Evolutionary conservation across 106 monocot species (phyloP).

Genomic region (Platanthera zijinensis): DNA sequence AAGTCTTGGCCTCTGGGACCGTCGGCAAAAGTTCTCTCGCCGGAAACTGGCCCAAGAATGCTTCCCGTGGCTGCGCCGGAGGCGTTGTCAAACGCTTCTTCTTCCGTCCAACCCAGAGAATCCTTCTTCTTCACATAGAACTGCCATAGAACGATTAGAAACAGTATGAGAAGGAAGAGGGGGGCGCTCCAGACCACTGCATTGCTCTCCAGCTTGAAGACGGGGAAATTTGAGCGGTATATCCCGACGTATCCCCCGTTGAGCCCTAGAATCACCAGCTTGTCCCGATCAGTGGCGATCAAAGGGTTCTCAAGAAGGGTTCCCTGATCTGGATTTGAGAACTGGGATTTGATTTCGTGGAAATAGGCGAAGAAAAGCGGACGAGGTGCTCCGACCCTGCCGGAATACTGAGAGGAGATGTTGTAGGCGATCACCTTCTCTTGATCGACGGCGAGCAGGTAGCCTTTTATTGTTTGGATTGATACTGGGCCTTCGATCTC

Average conservation of each 20-base stretch:
- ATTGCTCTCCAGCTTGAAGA: slow-evolving; percentile 54
- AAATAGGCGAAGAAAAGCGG: slow-evolving; percentile 56
- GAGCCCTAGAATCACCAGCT: slow-evolving; percentile 68
- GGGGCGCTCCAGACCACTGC: slow-evolving; percentile 83
- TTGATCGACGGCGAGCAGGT: slow-evolving; percentile 48
- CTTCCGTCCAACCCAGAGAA: slow-evolving; percentile 60
- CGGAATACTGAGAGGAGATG: slow-evolving; percentile 75
- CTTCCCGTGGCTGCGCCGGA: slow-evolving; percentile 10
- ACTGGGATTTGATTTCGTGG: slow-evolving; percentile 58
- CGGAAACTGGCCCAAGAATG: slow-evolving; percentile 18
- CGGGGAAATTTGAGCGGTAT: slow-evolving; percentile 64
- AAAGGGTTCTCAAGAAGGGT: slow-evolving; percentile 31
- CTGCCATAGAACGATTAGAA: slow-evolving; percentile 76
- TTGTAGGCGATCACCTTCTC: slow-evolving; percentile 73
- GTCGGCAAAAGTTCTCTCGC: slow-evolving; percentile 38
- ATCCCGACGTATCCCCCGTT: slow-evolving; percentile 63
- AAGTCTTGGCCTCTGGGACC: slow-evolving; percentile 27
- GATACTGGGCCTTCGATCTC: slow-evolving; percentile 61
- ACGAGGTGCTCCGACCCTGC: slow-evolving; percentile 55
- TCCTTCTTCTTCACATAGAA: slow-evolving; percentile 93
- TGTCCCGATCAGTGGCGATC: slow-evolving; percentile 66
- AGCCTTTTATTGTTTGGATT: slow-evolving; percentile 67
- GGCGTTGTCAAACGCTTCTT: slow-evolving; percentile 50
- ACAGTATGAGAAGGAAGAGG: slow-evolving; percentile 62
- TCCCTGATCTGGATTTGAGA: slow-evolving; percentile 25